Conservation (phyloP, 2,329 filamentous ascomycete genomes). For the Rhynchosporium secalis region DNA sequence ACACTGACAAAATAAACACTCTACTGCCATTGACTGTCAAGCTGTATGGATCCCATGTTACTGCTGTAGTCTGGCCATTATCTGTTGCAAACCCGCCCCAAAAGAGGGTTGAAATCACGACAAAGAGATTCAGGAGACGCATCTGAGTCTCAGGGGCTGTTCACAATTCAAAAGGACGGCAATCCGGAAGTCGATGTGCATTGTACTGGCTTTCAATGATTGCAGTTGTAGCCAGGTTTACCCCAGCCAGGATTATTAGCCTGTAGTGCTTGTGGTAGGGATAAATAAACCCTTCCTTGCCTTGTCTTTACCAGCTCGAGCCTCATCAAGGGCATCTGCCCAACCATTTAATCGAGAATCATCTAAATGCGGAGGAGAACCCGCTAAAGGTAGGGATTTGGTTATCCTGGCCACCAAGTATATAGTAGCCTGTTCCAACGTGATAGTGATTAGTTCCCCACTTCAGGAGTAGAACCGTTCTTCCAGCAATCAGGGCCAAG, state of each 20-base stretch:
- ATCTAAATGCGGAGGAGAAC: too few species aligned
- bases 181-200: neutral
- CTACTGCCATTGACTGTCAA: constrained; percentile 51
- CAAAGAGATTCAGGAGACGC: constrained; percentile 31
- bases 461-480: constrained; percentile 2
- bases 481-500: constrained; percentile 17
- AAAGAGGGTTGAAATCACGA: constrained; percentile 30
- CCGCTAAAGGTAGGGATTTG: too few species aligned
- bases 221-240: neutral
- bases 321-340: too few species aligned
- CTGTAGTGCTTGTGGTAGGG: too few species aligned
- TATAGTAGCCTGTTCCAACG: neutral
- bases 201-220: constrained; percentile 11
- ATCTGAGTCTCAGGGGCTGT: constrained; percentile 18
- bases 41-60: constrained; percentile 54
- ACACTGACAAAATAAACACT: constrained; percentile 46
- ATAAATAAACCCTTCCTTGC: too few species aligned
- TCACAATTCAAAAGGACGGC: neutral
- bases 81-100: constrained; percentile 40
- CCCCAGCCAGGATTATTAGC: neutral
- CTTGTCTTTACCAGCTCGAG: too few species aligned
- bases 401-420: too few species aligned
- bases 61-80: constrained; percentile 46
- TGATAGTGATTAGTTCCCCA: neutral
- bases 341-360: too few species aligned